These are phyloP conservation scores for Chaetomium cochliodes DNA, from an alignment of 495 filamentous ascomycete genomes.

Conservation along the genomic window DNA sequence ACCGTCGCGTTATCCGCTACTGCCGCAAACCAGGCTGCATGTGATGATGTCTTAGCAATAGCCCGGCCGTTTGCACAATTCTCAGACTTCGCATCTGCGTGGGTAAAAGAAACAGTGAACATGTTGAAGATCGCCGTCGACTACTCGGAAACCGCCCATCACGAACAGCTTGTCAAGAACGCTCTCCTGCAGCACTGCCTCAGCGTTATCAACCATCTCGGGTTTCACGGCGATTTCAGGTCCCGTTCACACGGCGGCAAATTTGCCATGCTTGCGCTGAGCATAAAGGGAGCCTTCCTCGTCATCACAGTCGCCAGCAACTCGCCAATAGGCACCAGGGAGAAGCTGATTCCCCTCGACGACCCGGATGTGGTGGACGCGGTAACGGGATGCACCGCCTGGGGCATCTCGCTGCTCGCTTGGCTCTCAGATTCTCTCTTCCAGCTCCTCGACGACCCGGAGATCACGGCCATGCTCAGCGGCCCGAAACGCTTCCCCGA, in stretches of 20 bases:
- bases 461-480: conserved; percentile 44
- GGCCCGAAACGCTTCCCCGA: conserved; percentile 49
- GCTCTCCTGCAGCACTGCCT: conserved; percentile 65
- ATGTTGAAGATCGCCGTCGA: conserved; percentile 66
- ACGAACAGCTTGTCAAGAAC: conserved; percentile 69
- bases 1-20: conserved; percentile 43
- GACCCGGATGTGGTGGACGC: conserved; percentile 62
- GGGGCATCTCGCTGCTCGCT: conserved; percentile 66
- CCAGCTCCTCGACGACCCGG: conserved; percentile 56
- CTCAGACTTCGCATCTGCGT: conserved; percentile 52
- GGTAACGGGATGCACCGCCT: conserved; percentile 57
- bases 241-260: conserved; percentile 62
- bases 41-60: conserved; percentile 73
- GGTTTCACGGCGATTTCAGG: conserved; percentile 59
- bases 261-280: conserved; percentile 70
- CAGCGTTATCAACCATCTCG: conserved; percentile 67
- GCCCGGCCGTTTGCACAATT: conserved; percentile 51
- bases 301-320: conserved; percentile 62
- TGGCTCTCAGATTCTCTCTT: conserved; percentile 70
- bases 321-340: conserved; percentile 38
- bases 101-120: conserved; percentile 63
- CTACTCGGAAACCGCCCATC: conserved; percentile 64
- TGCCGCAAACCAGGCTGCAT: conserved; percentile 56
- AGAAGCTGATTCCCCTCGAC: conserved; percentile 55
- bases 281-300: conserved; percentile 67